These are phyloP conservation scores for Themeda triandra DNA, from an alignment of 176 grass and related monocot species.

Conservation along the genomic window DNA sequence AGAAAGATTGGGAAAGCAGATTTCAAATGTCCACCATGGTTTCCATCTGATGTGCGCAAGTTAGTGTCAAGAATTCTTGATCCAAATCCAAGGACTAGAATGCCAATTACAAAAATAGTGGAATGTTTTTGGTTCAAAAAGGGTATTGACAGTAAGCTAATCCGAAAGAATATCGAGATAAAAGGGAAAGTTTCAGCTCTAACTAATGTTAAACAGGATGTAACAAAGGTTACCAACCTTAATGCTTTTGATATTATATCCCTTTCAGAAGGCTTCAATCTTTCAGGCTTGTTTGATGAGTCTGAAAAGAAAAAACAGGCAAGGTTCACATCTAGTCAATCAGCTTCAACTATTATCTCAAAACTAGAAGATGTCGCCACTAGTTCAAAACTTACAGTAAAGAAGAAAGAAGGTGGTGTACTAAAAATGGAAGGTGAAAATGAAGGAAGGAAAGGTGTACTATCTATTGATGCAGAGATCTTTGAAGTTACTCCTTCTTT, in stretches of 20 bases:
- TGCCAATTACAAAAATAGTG: conserved; percentile 46
- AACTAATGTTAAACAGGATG: conserved; percentile 34
- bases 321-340: conserved; percentile 43
- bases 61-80: conserved; percentile 49
- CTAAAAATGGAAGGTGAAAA: conserved; percentile 36
- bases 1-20: conserved; percentile 43
- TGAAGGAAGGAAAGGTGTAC: conserved; percentile 47
- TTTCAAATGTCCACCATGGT: conserved; percentile 47
- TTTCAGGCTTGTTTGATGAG: conserved; percentile 32
- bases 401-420: conserved; percentile 40
- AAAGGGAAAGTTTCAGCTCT: conserved; percentile 10
- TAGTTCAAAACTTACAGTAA: conserved; percentile 32
- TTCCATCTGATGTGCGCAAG: conserved; percentile 31
- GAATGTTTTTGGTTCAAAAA: conserved; percentile 52
- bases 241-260: conserved; percentile 56
- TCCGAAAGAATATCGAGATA: conserved; percentile 26
- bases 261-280: conserved; percentile 45
- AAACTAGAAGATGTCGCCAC: conserved; percentile 39
- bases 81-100: conserved; percentile 42
- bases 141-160: conserved; percentile 36
- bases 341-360: conserved; percentile 36
- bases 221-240: conserved; percentile 27
- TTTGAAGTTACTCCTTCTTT: conserved; percentile 44
- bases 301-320: conserved; percentile 27
- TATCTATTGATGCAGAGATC: conserved; percentile 42